Evolutionary conservation across 441 rosid species (phyloP).

Genomic region (Aleurites moluccanus): DNA sequence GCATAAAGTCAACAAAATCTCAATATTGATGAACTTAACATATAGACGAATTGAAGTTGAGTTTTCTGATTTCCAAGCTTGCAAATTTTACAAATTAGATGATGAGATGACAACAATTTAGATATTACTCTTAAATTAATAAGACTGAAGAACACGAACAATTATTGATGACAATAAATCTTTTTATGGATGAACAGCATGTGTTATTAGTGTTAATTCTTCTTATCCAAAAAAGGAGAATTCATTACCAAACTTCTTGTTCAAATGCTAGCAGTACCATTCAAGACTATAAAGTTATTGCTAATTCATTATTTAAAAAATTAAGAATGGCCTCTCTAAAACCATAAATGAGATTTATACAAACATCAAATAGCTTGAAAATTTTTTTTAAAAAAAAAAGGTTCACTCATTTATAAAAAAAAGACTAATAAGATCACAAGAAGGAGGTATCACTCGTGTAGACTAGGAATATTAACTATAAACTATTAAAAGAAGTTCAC

Average conservation of each 20-base stretch:
- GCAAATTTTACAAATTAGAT: too few relatives aligned
- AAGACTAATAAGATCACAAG: background rate
- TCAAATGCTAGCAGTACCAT: background rate
- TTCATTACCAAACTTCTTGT: background rate
- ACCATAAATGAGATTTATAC: background rate
- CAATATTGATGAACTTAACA: background rate
- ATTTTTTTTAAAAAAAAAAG: background rate
- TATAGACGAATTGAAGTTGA: background rate
- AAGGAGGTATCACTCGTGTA: background rate
- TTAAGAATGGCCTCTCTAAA: background rate
- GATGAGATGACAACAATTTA: background rate
- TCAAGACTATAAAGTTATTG: background rate
- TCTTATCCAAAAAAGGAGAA: background rate
- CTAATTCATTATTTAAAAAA: background rate
- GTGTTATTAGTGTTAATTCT: background rate
- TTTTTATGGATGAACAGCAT: background rate
- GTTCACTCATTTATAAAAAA: background rate
- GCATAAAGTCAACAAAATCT: background rate
- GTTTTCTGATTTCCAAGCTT: background rate
- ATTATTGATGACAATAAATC: background rate
- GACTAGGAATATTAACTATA: background rate
- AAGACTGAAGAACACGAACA: background rate
- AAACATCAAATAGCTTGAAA: background rate
- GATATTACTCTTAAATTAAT: background rate
- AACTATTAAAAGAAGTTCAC: background rate